Percentiles rank a stretch among this genome's conserved stretches.
Evolutionary conservation across 306 rosid species (phyloP).

Genomic region (Corylus americana): DNA sequence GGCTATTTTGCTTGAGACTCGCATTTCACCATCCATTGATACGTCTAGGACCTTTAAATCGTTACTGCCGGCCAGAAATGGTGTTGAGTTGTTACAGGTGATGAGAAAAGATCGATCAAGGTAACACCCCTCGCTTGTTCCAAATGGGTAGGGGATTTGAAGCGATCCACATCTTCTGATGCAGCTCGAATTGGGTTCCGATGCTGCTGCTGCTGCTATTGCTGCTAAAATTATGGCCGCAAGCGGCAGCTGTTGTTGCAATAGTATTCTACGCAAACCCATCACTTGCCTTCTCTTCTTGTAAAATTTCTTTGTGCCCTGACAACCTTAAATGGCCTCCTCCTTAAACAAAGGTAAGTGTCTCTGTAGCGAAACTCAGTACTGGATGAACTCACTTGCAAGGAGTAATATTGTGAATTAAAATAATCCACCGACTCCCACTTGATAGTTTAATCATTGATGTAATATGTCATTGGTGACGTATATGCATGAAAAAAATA

Average conservation of each 20-base stretch:
- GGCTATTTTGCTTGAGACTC: neutral
- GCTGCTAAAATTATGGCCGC: neutral
- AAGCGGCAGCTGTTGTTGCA: neutral
- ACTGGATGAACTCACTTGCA: no score
- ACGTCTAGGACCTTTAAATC: neutral
- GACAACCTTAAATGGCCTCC: no score
- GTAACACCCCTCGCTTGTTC: conserved; percentile 11
- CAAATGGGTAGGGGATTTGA: conserved; percentile 30
- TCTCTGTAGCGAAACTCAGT: no score
- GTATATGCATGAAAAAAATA: no score
- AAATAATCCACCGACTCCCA: no score
- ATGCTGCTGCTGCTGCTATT: no score
- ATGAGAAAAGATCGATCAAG: conserved; percentile 1
- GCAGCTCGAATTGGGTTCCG: conserved; percentile 13
- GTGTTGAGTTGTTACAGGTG: conserved; percentile 5
- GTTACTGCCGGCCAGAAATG: neutral
- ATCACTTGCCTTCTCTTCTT: neutral
- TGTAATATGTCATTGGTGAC: no score
- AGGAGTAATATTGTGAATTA: no score
- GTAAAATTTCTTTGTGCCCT: no score
- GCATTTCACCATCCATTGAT: conserved; percentile 21
- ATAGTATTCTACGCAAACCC: neutral
- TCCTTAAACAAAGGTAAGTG: no score
- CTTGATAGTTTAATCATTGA: no score
- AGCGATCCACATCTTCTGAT: conserved; percentile 20